A percentile compares a stretch with the other conserved stretches of the same genome.
phyloP scores from a whole-genome alignment of 2,329 filamentous ascomycete species.

The Ceratocystis alfenasii region DNA sequence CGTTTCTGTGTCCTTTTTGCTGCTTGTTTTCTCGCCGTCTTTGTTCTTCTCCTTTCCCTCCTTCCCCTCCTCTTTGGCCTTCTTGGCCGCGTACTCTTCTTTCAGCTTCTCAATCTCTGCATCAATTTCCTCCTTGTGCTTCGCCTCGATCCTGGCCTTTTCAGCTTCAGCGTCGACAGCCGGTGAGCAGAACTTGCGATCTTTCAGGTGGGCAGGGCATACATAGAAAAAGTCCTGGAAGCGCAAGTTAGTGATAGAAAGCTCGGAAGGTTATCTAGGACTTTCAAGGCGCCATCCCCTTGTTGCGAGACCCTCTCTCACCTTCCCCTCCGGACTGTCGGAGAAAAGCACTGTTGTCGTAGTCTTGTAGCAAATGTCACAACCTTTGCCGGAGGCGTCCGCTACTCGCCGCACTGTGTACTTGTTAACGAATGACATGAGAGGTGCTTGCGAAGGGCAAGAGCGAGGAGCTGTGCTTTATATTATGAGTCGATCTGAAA shows the following conservation, averaged over 20 bases:
- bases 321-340: conserved; percentile 21
- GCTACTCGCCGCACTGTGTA: conserved; percentile 82
- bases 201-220: conserved; percentile 71
- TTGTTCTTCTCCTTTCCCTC: conserved; percentile 41
- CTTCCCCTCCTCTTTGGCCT: conserved; percentile 56
- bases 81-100: conserved; percentile 67
- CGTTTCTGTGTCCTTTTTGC: conserved; percentile 31
- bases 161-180: conserved; percentile 57
- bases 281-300: background rate
- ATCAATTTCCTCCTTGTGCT: conserved; percentile 46
- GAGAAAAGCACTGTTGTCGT: conserved; percentile 69
- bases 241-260: background rate
- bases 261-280: conserved; percentile 17
- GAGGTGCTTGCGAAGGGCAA: background rate
- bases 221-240: conserved; percentile 77
- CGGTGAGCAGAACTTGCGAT: conserved; percentile 66
- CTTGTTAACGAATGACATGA: conserved; percentile 56
- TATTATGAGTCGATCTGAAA: no score
- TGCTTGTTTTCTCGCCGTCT: conserved; percentile 35
- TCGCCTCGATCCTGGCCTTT: conserved; percentile 34
- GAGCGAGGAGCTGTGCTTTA: no score
- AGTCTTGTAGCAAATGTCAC: conserved; percentile 84
- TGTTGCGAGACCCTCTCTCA: background rate
- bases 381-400: conserved; percentile 69
- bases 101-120: conserved; percentile 53